Conservation (phyloP, 2,329 filamentous ascomycete species). For the Hypoxylon sp. region DNA sequence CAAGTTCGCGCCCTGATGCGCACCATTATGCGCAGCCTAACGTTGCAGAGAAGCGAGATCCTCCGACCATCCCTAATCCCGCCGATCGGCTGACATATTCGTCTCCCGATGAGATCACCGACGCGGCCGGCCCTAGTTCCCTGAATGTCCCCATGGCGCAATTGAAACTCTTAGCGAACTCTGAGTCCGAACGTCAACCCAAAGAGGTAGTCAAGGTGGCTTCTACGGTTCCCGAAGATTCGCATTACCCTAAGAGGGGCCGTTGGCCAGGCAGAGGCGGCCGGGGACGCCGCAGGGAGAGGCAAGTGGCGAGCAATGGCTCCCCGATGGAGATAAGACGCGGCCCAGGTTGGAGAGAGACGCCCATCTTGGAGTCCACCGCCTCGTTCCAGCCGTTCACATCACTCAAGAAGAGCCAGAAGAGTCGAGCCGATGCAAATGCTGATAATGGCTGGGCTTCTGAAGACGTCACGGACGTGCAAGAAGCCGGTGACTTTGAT, state of each 20-base stretch:
- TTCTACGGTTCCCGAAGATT: constrained; percentile 35
- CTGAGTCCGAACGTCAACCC: constrained; percentile 36
- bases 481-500: constrained; percentile 94
- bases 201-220: constrained; percentile 43
- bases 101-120: constrained; percentile 45
- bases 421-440: constrained; percentile 55
- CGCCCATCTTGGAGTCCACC: constrained; percentile 71
- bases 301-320: constrained; percentile 32
- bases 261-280: constrained; percentile 45
- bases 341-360: constrained; percentile 71
- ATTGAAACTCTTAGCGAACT: constrained; percentile 40
- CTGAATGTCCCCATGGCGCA: constrained; percentile 30
- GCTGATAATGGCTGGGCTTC: constrained; percentile 90
- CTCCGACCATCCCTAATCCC: constrained; percentile 44
- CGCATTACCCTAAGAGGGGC: constrained; percentile 35
- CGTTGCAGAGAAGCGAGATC: constrained; percentile 52
- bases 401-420: constrained; percentile 68
- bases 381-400: constrained; percentile 73
- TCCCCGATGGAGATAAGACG: constrained; percentile 43
- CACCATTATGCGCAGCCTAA: constrained; percentile 49
- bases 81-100: constrained; percentile 47
- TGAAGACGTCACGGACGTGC: constrained; percentile 93
- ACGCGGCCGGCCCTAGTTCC: constrained; percentile 34
- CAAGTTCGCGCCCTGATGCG: constrained; percentile 47
- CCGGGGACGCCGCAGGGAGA: constrained; percentile 42